Evolutionary conservation across 768 basidiomycete genomes (phyloP).

Genomic region (Gloeopeniophorella convolvens): DNA sequence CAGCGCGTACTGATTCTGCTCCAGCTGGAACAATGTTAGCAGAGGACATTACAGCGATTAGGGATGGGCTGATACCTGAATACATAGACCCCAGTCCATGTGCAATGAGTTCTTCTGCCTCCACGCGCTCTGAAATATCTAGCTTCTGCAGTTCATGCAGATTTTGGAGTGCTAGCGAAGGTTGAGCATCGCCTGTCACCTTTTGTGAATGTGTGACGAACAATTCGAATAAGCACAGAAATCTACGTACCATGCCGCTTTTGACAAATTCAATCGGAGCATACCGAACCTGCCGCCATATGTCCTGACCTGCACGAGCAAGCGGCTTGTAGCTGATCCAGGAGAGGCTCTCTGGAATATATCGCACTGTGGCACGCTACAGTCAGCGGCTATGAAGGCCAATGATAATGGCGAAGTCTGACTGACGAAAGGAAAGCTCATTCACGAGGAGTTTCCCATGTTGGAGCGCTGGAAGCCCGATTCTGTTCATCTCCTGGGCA

Average conservation of each 20-base stretch:
- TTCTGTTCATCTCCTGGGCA: background rate
- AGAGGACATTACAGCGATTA: background rate
- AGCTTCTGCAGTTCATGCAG: background rate
- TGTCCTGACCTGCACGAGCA: background rate
- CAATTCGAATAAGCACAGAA: too few species aligned
- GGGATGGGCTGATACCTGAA: background rate
- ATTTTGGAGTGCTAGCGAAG: background rate
- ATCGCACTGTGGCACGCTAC: background rate
- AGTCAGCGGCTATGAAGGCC: background rate
- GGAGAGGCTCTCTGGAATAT: background rate
- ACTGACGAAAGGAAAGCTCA: background rate
- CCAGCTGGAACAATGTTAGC: background rate
- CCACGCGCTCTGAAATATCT: background rate
- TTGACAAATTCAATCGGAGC: background rate
- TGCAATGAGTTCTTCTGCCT: background rate
- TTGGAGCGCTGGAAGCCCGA: background rate
- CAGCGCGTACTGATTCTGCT: background rate
- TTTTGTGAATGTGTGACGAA: background rate
- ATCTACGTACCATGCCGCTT: background rate
- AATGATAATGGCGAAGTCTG: background rate
- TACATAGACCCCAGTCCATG: background rate
- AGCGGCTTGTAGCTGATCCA: conserved; percentile 4
- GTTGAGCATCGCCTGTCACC: background rate
- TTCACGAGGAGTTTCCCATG: background rate
- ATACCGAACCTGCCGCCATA: background rate